A percentile compares a stretch with the other conserved stretches of the same genome.
Evolutionary conservation across 2,329 filamentous ascomycete genomes (phyloP).

Genomic region (Pseudocercospora musae): DNA sequence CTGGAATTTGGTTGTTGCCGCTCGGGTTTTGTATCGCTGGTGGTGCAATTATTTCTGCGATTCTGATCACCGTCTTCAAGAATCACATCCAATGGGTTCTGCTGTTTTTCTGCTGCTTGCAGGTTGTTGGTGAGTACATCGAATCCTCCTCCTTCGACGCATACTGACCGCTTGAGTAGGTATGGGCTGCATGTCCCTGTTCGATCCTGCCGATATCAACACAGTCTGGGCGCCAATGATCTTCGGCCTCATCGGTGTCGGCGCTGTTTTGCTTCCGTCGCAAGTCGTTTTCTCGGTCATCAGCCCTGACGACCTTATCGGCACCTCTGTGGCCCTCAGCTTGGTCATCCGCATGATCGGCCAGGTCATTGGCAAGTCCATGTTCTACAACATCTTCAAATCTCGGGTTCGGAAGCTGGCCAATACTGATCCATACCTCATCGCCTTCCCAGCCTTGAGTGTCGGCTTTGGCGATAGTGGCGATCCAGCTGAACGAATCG

Average conservation of each 20-base stretch:
- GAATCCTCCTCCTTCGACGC: background rate
- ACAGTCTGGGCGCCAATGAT: constrained; percentile 48
- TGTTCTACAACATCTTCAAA: constrained; percentile 52
- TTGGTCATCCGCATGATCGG: constrained; percentile 65
- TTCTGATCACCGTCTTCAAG: constrained; percentile 55
- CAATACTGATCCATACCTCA: constrained; percentile 40
- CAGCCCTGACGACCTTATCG: constrained; percentile 65
- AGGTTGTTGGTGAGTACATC: constrained; percentile 53
- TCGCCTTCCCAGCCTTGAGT: background rate
- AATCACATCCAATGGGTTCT: constrained; percentile 59
- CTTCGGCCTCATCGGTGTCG: constrained; percentile 60
- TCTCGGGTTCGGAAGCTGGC: constrained; percentile 47
- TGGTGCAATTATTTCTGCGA: constrained; percentile 58
- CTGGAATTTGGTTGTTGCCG: constrained; percentile 62
- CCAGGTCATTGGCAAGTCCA: constrained; percentile 51
- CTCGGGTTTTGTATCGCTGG: constrained; percentile 60
- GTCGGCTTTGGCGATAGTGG: constrained; percentile 8
- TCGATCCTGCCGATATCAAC: constrained; percentile 23
- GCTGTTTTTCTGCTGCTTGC: constrained; percentile 57
- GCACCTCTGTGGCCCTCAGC: constrained; percentile 63
- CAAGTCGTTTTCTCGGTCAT: constrained; percentile 66
- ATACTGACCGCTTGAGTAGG: background rate
- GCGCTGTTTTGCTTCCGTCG: constrained; percentile 64
- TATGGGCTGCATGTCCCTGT: constrained; percentile 26
- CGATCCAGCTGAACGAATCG: constrained; percentile 5